phyloP scores from a whole-genome alignment of 306 rosid genomes.

The Delonix regia region DNA sequence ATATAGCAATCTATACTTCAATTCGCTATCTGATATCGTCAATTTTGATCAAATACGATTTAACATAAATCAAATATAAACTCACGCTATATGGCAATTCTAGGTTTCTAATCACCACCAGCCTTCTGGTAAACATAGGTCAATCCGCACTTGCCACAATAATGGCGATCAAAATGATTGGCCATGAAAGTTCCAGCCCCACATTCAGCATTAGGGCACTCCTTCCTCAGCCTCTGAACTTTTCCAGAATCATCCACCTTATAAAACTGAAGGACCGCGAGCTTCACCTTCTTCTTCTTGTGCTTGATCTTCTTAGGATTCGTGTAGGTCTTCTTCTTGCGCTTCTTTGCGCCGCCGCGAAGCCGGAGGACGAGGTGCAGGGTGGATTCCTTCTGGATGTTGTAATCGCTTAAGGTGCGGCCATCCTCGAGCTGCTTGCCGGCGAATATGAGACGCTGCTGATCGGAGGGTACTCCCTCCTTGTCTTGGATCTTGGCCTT shows the following conservation, averaged over 20 bases:
- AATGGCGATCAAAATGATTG: constrained; percentile 45
- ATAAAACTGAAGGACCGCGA: constrained; percentile 35
- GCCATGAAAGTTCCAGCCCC: constrained; percentile 39
- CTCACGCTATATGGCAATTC: neutral
- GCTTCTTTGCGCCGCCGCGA: constrained; percentile 43
- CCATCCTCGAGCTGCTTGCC: constrained; percentile 49
- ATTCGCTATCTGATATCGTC: neutral
- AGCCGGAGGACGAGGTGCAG: constrained; percentile 7
- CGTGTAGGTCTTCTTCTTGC: constrained; percentile 51
- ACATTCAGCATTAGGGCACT: neutral
- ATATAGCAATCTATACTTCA: neutral
- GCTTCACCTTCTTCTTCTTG: constrained; percentile 54
- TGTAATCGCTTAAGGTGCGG: constrained; percentile 43
- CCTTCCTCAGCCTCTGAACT: neutral
- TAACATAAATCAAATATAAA: neutral
- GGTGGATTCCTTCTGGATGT: constrained; percentile 6
- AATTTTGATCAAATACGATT: neutral
- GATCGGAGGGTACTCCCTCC: neutral
- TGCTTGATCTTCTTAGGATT: constrained; percentile 50
- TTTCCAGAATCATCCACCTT: neutral
- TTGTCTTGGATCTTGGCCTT: neutral
- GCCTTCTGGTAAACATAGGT: constrained; percentile 45
- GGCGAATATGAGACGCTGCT: constrained; percentile 17
- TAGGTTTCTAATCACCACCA: constrained; percentile 32
- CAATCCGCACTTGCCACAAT: constrained; percentile 46